These are phyloP conservation scores for Phylloporus sp. DNA, from an alignment of 768 basidiomycete species.

Conservation along the genomic window DNA sequence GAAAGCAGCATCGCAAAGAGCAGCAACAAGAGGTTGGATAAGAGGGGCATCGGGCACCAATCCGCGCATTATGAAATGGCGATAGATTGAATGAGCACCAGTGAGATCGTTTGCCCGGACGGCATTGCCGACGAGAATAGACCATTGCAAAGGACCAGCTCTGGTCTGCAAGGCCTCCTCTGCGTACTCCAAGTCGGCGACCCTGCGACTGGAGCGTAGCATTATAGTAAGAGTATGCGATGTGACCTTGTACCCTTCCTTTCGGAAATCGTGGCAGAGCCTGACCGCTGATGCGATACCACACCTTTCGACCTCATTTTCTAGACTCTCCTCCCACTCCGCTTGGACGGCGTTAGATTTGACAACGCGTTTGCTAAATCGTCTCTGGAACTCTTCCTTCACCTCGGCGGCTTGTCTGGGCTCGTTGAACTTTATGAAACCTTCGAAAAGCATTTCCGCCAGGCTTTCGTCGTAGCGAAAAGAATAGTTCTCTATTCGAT, in stretches of 20 bases:
- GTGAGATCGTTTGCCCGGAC: conserved; percentile 34
- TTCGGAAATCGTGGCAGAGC: conserved; percentile 31
- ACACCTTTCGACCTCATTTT: conserved; percentile 28
- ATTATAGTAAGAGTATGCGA: conserved; percentile 37
- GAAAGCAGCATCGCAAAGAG: conserved; percentile 40
- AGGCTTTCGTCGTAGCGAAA: conserved; percentile 42
- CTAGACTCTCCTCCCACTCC: conserved; percentile 29
- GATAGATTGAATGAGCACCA: conserved; percentile 48
- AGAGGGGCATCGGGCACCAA: conserved; percentile 46
- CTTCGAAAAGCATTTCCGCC: conserved; percentile 36
- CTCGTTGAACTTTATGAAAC: conserved; percentile 39
- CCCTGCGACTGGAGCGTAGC: conserved; percentile 36
- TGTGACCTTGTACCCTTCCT: conserved; percentile 30
- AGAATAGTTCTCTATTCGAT: conserved; percentile 42
- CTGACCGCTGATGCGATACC: conserved; percentile 34
- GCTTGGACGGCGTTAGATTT: conserved; percentile 23
- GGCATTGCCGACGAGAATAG: conserved; percentile 49
- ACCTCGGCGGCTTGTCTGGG: conserved; percentile 35
- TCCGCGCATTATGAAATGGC: conserved; percentile 38
- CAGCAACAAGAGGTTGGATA: conserved; percentile 50
- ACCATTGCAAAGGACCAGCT: conserved; percentile 46
- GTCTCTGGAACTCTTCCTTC: conserved; percentile 34
- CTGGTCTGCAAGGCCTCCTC: conserved; percentile 38
- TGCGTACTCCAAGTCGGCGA: conserved; percentile 40
- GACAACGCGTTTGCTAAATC: conserved; percentile 28